A percentile compares a stretch with the other conserved stretches of the same genome.
phyloP scores from a whole-genome alignment of 768 basidiomycete genomes.

The Amanita exitialis region DNA sequence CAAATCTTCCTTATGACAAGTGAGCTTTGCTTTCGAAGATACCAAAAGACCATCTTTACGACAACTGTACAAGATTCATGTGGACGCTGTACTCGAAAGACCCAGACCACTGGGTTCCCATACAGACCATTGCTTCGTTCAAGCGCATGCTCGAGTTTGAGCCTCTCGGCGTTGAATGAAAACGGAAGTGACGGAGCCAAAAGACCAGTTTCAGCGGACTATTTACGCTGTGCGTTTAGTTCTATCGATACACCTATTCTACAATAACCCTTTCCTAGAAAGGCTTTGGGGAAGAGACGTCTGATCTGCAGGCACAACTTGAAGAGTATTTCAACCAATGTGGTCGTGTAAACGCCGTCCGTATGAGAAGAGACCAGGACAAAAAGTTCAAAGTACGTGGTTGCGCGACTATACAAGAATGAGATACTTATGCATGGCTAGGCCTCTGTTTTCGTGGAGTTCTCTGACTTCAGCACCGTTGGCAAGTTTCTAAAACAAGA shows the following conservation, averaged over 20 bases:
- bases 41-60: neutral
- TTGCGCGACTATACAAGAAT: neutral
- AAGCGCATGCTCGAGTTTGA: constrained; percentile 84
- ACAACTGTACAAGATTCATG: constrained; percentile 60
- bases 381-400: constrained; percentile 77
- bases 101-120: constrained; percentile 82
- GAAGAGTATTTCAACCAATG: constrained; percentile 77
- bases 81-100: constrained; percentile 82
- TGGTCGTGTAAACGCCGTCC: constrained; percentile 69
- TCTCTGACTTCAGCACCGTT: constrained; percentile 56
- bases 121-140: constrained; percentile 84
- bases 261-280: constrained; percentile 43
- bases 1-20: constrained; percentile 93
- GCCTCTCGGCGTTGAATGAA: constrained; percentile 51
- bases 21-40: constrained; percentile 19
- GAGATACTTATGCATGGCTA: constrained; percentile 16
- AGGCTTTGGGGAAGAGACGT: constrained; percentile 68
- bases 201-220: constrained; percentile 72
- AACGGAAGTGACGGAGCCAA: constrained; percentile 69
- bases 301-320: constrained; percentile 57
- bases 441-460: constrained; percentile 94
- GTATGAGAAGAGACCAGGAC: constrained; percentile 78
- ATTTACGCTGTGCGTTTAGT: constrained; percentile 68
- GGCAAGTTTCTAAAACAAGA: constrained; percentile 73
- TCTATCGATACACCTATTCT: neutral